These are phyloP conservation scores for Aspergillus persii DNA, from an alignment of 2,329 filamentous ascomycete genomes.

Conservation along the genomic window DNA sequence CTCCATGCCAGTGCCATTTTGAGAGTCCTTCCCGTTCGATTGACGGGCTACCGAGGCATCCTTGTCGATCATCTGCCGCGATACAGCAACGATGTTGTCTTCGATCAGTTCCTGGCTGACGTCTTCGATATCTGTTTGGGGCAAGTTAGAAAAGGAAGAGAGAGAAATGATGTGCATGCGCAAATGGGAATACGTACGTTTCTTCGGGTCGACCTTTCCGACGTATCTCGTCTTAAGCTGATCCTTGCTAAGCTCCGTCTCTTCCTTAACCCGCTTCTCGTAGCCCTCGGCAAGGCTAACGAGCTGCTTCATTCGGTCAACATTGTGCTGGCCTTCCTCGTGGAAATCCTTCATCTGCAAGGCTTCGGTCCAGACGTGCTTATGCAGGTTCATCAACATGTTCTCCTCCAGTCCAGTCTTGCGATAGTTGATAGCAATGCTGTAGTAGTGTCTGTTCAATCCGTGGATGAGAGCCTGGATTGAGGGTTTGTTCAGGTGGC, in stretches of 20 bases:
- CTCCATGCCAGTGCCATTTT: constrained; percentile 60
- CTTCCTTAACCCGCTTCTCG: constrained; percentile 98
- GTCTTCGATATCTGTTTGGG: constrained; percentile 73
- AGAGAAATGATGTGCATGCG: not conserved
- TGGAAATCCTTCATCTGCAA: constrained; percentile 96
- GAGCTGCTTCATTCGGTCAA: constrained; percentile 81
- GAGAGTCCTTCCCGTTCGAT: constrained; percentile 43
- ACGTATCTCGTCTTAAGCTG: constrained; percentile 99
- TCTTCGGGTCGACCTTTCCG: constrained; percentile 98
- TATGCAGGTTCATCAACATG: constrained; percentile 99
- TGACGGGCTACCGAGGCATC: constrained; percentile 85
- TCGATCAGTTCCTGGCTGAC: constrained; percentile 96
- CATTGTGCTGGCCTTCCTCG: constrained; percentile 77
- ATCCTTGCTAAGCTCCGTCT: constrained; percentile 94
- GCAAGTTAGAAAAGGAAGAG: constrained; percentile 17
- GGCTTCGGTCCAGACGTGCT: constrained; percentile 98
- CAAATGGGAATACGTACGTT: constrained; percentile 56
- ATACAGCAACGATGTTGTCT: constrained; percentile 99
- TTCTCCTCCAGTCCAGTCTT: constrained; percentile 98
- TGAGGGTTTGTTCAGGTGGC: constrained; percentile 98
- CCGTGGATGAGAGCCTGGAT: constrained; percentile 98
- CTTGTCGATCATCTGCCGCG: constrained; percentile 98
- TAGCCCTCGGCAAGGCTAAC: constrained; percentile 92
- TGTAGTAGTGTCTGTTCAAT: constrained; percentile 98
- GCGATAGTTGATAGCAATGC: constrained; percentile 95